phyloP scores from a whole-genome alignment of 1,284 basidiomycete species.

The Termitomyces sp. region DNA sequence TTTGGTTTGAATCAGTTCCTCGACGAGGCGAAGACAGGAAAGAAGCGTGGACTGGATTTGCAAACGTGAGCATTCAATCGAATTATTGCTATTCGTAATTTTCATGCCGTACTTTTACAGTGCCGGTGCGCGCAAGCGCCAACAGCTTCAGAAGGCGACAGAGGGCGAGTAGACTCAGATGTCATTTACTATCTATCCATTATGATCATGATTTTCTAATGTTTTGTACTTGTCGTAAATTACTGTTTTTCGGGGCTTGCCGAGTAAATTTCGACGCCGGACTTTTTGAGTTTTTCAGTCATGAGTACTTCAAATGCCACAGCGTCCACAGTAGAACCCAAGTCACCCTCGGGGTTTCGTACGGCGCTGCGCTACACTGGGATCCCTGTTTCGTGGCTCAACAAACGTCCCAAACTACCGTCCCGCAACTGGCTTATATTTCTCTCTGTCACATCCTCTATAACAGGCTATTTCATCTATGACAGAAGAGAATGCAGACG shows the following conservation, averaged over 20 bases:
- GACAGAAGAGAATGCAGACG: conserved; percentile 76
- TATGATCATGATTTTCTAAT: conserved; percentile 7
- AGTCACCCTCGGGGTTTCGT: conserved; percentile 38
- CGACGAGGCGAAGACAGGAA: conserved; percentile 93
- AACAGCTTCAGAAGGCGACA: conserved; percentile 64
- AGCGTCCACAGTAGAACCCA: conserved; percentile 9
- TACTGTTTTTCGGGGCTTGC: conserved; percentile 10
- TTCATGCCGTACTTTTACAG: conserved; percentile 28
- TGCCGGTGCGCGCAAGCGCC: conserved; percentile 62
- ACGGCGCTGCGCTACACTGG: conserved; percentile 59
- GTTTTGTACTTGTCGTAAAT: conserved; percentile 3
- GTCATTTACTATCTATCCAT: neutral
- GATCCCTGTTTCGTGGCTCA: conserved; percentile 68
- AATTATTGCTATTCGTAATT: neutral
- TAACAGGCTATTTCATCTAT: conserved; percentile 76
- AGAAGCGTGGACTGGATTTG: conserved; percentile 83
- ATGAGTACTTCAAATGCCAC: conserved; percentile 20
- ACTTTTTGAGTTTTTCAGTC: neutral
- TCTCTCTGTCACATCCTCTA: conserved; percentile 65
- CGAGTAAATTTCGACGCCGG: conserved; percentile 8
- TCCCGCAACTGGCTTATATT: conserved; percentile 95
- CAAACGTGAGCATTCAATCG: conserved; percentile 49
- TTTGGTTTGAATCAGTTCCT: conserved; percentile 98
- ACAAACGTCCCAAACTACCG: conserved; percentile 75
- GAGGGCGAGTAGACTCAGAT: conserved; percentile 40